Evolutionary conservation across 176 grass and related monocot genomes (phyloP).

Genomic region (Hsuehochloa calcarea): DNA sequence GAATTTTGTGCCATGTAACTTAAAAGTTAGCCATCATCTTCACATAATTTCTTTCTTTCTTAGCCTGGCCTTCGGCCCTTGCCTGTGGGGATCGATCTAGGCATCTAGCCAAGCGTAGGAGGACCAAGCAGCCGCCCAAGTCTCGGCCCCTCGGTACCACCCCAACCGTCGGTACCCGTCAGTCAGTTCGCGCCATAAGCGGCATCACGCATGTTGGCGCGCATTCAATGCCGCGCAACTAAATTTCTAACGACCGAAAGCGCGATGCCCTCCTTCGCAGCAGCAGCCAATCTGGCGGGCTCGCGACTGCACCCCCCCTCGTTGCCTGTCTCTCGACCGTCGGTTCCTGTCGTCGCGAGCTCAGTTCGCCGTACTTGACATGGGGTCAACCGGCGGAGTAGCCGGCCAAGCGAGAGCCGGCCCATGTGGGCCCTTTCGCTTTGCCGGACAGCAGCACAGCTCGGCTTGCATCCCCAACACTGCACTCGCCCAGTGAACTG

Average conservation of each 20-base stretch:
- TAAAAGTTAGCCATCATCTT: too few species aligned
- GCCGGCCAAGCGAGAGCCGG: conserved; percentile 30
- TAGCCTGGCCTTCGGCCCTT: too few species aligned
- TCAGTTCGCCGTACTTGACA: background rate
- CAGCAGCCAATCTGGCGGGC: background rate
- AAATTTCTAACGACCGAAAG: background rate
- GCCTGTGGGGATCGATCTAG: background rate
- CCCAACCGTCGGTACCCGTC: background rate
- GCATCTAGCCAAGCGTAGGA: background rate
- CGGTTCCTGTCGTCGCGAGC: background rate
- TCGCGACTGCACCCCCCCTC: conserved; percentile 15
- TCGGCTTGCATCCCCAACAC: background rate
- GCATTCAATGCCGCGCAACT: conserved; percentile 31
- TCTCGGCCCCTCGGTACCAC: background rate
- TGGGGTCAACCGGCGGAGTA: conserved; percentile 13
- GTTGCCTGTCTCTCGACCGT: conserved; percentile 24
- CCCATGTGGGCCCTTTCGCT: conserved; percentile 48
- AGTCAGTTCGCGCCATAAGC: background rate
- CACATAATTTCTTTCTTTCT: too few species aligned
- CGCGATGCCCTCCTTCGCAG: background rate
- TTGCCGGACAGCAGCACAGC: conserved; percentile 21
- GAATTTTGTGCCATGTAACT: background rate
- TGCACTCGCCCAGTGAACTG: background rate
- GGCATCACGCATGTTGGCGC: background rate
- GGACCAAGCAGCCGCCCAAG: background rate